These are phyloP conservation scores for Yamadazyma epiphylla DNA, from an alignment of 1,139 yeast species.

Conservation along the genomic window DNA sequence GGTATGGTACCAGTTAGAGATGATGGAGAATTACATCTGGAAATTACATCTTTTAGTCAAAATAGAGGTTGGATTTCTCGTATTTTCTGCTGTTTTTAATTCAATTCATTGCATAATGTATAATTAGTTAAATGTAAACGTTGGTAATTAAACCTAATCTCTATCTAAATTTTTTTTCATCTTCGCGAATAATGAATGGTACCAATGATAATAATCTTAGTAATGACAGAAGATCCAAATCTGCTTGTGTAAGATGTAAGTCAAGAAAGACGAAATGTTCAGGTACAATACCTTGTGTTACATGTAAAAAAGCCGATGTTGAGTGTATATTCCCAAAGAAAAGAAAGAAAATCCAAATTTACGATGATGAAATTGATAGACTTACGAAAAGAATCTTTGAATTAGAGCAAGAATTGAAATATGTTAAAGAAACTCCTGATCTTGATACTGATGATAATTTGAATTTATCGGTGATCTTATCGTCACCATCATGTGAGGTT, in stretches of 20 bases:
- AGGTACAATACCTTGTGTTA: slow-evolving; percentile 20
- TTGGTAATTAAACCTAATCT: too few relatives aligned
- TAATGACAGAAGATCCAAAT: slow-evolving; percentile 6
- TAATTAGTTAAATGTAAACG: too few relatives aligned
- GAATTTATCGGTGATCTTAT: slow-evolving; percentile 18
- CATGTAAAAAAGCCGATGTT: slow-evolving; percentile 14
- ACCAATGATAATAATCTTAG: too few relatives aligned
- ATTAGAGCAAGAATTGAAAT: slow-evolving; percentile 11
- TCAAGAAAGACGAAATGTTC: slow-evolving; percentile 26
- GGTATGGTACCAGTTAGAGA: slow-evolving; percentile 35
- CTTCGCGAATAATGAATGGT: too few relatives aligned
- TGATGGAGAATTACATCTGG: slow-evolving; percentile 39
- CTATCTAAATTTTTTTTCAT: too few relatives aligned
- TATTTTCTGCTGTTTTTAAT: slow-evolving; percentile 12
- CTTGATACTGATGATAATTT: slow-evolving; percentile 5
- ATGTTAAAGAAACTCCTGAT: slow-evolving; percentile 2
- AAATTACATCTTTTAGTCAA: slow-evolving; percentile 31
- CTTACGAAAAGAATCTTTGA: slow-evolving; percentile 13
- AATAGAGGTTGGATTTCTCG: slow-evolving; percentile 19
- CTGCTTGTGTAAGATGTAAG: slow-evolving; percentile 24
- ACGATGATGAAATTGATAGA: slow-evolving; percentile 22
- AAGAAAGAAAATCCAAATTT: slow-evolving; percentile 17
- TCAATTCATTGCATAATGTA: not conserved
- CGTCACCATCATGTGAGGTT: slow-evolving; percentile 25
- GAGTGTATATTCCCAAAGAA: slow-evolving; percentile 22